Evolutionary conservation across 495 filamentous ascomycete species (phyloP), one percentile per base, ranked within the genome.

Genomic region (Xylaria telfairii): DNA sequence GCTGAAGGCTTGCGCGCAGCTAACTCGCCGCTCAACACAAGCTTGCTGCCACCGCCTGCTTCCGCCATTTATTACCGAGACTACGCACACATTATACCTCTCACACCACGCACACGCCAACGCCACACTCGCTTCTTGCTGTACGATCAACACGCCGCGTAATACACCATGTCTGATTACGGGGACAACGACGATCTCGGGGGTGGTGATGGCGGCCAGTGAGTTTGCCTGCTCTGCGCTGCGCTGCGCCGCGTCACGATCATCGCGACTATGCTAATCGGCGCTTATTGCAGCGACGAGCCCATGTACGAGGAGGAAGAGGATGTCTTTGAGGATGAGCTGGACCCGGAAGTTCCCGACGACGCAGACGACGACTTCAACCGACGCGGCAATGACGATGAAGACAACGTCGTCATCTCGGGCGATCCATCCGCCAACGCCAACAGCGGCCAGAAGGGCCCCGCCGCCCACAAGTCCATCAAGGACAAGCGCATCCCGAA

Each of bases 401-500:
- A 83, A 21, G 83, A 87, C 34, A 87, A 89, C 60, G 86, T 94
- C 15, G 87, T 97, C 41, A 84, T 90, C 65, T 87, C 90, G 8
- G 92, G 91, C 49, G 95, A 97, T 75, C 90, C 92, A 28, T 90
- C 89, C 65, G 90, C 92, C 47, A 88, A 88, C 26, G 89, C 88
- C 21, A 87, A 86, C 59, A 78, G 75, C 64, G 79, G 80, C 42
- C 67, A 63, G 53, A 87, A 84, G 69, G 80, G 80, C 32, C 67
- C 63, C 63, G 71, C 72, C 21, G 79, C 75, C 54, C 83, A 83
- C 34, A 85, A 83, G 76, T 90, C 89, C 72, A 80, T 89, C 71
- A 93, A 93, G 78, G 92, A 93, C 79, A 98, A 96, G 86, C 95
- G 92, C 82, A 92, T 99, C 53, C 88, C 94, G 39, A 91, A 93